Evolutionary conservation across 257 asterid genomes (phyloP).

Genomic region (Agastache rugosa): DNA sequence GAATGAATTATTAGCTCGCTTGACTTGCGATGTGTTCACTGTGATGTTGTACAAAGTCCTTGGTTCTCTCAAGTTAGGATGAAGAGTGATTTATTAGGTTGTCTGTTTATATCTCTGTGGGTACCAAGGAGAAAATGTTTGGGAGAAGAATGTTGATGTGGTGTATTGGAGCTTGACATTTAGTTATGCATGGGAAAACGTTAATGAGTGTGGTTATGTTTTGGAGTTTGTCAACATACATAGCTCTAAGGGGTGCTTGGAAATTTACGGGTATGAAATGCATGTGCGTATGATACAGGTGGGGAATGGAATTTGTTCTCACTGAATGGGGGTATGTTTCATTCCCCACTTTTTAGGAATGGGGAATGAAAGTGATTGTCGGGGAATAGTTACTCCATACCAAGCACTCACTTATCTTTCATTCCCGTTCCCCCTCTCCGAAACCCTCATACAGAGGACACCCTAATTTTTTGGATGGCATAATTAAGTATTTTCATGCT

Average conservation of each 20-base stretch:
- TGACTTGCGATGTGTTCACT: slow-evolving; percentile 1
- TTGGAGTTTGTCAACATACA: neutral
- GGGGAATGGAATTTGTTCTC: neutral
- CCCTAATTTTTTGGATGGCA: neutral
- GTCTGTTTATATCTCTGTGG: neutral
- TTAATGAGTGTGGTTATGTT: neutral
- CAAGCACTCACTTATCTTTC: neutral
- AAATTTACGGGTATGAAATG: neutral
- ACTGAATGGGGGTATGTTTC: too few species aligned
- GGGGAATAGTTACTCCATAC: neutral
- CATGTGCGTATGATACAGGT: neutral
- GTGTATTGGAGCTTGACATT: neutral
- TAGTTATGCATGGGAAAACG: neutral
- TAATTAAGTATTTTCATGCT: neutral
- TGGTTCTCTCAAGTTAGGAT: slow-evolving; percentile 21
- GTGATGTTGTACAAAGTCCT: slow-evolving; percentile 1
- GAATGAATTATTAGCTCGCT: neutral
- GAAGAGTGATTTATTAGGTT: slow-evolving; percentile 19
- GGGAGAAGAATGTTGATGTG: neutral
- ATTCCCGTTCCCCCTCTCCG: neutral
- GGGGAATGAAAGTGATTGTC: neutral
- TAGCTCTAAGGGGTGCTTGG: neutral
- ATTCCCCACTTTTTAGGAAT: neutral
- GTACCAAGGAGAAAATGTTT: neutral
- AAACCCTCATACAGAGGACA: neutral